Percentiles rank a stretch among this genome's conserved stretches.
Conservation (phyloP, 1,284 basidiomycete species). For the Naganishia sp. region DNA sequence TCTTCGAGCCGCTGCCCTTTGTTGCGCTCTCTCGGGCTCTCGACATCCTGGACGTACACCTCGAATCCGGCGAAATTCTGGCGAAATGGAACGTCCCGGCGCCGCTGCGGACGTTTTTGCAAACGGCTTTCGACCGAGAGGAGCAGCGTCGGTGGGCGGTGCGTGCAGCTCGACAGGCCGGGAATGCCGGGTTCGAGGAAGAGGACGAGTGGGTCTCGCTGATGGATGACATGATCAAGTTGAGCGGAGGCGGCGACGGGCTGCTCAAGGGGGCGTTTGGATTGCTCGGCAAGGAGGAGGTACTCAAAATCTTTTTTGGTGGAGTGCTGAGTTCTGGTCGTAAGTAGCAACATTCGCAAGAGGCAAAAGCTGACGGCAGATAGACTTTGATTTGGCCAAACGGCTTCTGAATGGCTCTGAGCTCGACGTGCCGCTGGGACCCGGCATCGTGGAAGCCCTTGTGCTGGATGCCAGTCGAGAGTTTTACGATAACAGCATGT, state of each 20-base stretch:
- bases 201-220: constrained; percentile 77
- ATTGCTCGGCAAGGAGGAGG: constrained; percentile 67
- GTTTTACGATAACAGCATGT: constrained; percentile 88
- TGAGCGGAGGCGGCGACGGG: constrained; percentile 65
- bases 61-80: constrained; percentile 89
- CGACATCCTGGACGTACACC: constrained; percentile 86
- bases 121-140: constrained; percentile 64
- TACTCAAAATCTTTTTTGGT: constrained; percentile 75
- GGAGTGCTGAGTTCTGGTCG: constrained; percentile 81
- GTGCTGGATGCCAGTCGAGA: constrained; percentile 78
- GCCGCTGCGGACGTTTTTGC: constrained; percentile 79
- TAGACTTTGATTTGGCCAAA: constrained; percentile 78
- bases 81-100: constrained; percentile 80
- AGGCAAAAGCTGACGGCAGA: not conserved
- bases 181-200: constrained; percentile 52
- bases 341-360: constrained; percentile 58
- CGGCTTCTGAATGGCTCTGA: constrained; percentile 63
- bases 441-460: constrained; percentile 67
- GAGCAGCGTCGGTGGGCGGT: constrained; percentile 85
- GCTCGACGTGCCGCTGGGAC: constrained; percentile 60
- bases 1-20: constrained; percentile 74
- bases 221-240: constrained; percentile 82
- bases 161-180: constrained; percentile 70
- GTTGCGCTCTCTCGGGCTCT: constrained; percentile 74
- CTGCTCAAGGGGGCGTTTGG: constrained; percentile 73